phyloP scores from a whole-genome alignment of 1,139 yeast genomes.

The Trichomonascaceae sp. region DNA sequence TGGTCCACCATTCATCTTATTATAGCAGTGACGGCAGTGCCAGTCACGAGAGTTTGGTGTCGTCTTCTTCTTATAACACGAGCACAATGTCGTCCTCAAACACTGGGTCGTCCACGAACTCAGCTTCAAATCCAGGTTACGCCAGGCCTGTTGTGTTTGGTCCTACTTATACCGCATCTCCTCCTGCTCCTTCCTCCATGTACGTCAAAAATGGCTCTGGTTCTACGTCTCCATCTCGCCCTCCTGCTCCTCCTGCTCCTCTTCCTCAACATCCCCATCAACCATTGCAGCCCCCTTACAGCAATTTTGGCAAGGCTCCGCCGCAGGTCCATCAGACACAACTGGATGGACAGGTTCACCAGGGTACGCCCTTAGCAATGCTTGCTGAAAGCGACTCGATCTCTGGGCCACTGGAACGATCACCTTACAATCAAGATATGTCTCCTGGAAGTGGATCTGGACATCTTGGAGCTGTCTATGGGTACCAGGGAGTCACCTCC shows the following conservation, averaged over 20 bases:
- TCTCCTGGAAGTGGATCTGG: background rate
- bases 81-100: too few species aligned
- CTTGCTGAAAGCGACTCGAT: background rate
- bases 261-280: background rate
- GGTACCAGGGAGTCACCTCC: too few species aligned
- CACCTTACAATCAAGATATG: background rate
- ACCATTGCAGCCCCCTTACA: too few species aligned
- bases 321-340: background rate
- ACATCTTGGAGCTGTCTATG: background rate
- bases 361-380: background rate
- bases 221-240: background rate
- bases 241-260: slow-evolving; percentile 1
- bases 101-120: too few species aligned
- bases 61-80: too few species aligned
- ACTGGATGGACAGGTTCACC: background rate
- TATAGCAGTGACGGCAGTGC: too few species aligned
- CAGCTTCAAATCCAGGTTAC: too few species aligned
- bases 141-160: background rate
- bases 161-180: background rate
- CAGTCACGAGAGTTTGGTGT: too few species aligned
- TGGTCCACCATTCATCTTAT: too few species aligned
- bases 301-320: slow-evolving; percentile 1
- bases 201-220: background rate
- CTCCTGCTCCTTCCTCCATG: background rate
- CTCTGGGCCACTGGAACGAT: background rate